Conservation (phyloP, 768 basidiomycete species). For the Rhodotorula toruloides region DNA sequence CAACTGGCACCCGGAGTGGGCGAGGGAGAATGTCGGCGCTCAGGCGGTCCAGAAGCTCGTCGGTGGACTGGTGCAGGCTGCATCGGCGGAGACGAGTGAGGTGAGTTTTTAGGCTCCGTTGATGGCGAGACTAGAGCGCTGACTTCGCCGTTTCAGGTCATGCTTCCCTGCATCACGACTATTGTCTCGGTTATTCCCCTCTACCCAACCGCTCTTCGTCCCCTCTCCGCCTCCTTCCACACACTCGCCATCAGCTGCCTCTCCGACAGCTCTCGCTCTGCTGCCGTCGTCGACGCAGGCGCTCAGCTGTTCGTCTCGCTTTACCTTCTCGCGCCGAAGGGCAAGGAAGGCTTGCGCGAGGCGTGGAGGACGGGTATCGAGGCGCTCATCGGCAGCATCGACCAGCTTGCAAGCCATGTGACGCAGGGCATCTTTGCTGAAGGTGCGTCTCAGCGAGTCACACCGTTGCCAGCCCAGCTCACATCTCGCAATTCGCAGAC, state of each 20-base stretch:
- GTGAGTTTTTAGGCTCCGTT: background rate
- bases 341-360: slow-evolving; percentile 30
- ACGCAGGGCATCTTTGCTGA: slow-evolving; percentile 26
- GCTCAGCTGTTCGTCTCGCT: slow-evolving; percentile 30
- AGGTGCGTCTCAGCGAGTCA: slow-evolving; percentile 6
- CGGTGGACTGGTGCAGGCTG: slow-evolving; percentile 8
- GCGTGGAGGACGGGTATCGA: slow-evolving; percentile 37
- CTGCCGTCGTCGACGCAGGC: slow-evolving; percentile 6
- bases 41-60: slow-evolving; percentile 33
- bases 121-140: accelerated
- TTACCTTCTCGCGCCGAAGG: slow-evolving; percentile 36
- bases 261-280: background rate
- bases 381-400: slow-evolving; percentile 22
- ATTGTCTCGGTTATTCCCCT: slow-evolving; percentile 30
- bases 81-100: slow-evolving; percentile 11
- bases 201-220: slow-evolving; percentile 37
- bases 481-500: no score
- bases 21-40: slow-evolving; percentile 34
- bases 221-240: slow-evolving; percentile 29
- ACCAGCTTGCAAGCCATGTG: slow-evolving; percentile 3
- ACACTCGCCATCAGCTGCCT: slow-evolving; percentile 26
- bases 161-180: slow-evolving; percentile 19
- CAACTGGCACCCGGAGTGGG: slow-evolving; percentile 35
- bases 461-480: background rate
- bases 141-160: background rate